Conservation (phyloP, 2,329 filamentous ascomycete species). For the Chaetomiaceae sp. region DNA sequence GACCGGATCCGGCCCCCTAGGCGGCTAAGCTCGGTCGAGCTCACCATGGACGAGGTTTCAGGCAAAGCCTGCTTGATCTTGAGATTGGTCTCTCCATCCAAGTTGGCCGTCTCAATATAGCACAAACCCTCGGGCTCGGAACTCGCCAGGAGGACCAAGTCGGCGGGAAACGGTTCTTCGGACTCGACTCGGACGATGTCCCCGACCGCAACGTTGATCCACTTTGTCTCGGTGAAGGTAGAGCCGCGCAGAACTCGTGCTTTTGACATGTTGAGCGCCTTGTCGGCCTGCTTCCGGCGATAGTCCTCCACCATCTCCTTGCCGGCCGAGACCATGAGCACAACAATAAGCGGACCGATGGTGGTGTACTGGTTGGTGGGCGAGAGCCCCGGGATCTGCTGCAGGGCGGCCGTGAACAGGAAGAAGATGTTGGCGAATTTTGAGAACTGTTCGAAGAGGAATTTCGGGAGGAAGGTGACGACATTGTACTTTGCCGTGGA, state of each 20-base stretch:
- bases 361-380: slow-evolving; percentile 96
- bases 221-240: slow-evolving; percentile 79
- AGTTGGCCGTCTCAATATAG: slow-evolving; percentile 97
- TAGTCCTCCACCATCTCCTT: slow-evolving; percentile 96
- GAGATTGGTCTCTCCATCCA: slow-evolving; percentile 96
- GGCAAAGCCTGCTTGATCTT: slow-evolving; percentile 98
- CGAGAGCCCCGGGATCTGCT: slow-evolving; percentile 92
- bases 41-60: slow-evolving; percentile 85
- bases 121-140: slow-evolving; percentile 96
- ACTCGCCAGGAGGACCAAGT: slow-evolving; percentile 85
- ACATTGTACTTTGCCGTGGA: slow-evolving; percentile 97
- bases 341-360: slow-evolving; percentile 86
- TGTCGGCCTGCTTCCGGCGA: slow-evolving; percentile 82
- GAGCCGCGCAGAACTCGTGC: slow-evolving; percentile 79
- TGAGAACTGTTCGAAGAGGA: slow-evolving; percentile 96
- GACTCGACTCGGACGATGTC: slow-evolving; percentile 92
- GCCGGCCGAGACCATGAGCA: slow-evolving; percentile 87
- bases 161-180: slow-evolving; percentile 90
- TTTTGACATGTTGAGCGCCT: slow-evolving; percentile 80
- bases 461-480: slow-evolving; percentile 90
- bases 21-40: slow-evolving; percentile 77
- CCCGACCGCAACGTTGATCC: slow-evolving; percentile 89
- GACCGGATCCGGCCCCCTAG: slow-evolving; percentile 84
- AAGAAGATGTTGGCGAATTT: slow-evolving; percentile 99
- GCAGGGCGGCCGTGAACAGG: slow-evolving; percentile 89